Percentiles rank a stretch among this genome's conserved stretches.
Evolutionary conservation across 495 filamentous ascomycete genomes (phyloP).

Genomic region (Ascodesmis nigricans): DNA sequence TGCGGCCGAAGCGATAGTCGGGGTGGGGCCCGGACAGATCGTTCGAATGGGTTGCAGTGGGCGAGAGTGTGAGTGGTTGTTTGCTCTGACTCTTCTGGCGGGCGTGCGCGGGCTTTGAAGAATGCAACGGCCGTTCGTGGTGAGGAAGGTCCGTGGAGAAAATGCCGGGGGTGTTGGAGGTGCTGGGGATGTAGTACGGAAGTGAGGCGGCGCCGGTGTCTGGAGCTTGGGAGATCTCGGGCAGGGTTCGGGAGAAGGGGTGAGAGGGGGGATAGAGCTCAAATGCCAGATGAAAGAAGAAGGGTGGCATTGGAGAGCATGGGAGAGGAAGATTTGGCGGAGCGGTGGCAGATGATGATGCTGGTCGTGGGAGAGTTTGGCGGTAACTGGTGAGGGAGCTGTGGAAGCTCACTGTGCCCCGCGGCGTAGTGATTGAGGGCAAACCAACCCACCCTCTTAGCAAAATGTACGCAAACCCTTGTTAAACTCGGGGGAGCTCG

Average conservation of each 20-base stretch:
- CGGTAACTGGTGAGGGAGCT: no score
- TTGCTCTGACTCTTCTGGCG: constrained; percentile 13
- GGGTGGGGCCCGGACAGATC: constrained; percentile 4
- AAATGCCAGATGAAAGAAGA: constrained; percentile 78
- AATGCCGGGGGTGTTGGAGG: constrained; percentile 27
- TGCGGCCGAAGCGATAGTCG: constrained; percentile 42
- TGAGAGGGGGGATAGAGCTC: constrained; percentile 46
- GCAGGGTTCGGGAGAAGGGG: constrained; percentile 25
- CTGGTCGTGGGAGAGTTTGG: background rate
- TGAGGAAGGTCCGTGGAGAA: constrained; percentile 26
- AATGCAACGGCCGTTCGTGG: no score
- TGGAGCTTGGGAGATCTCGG: constrained; percentile 26
- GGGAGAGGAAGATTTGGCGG: no score
- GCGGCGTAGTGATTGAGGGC: no score
- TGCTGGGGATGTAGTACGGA: no score
- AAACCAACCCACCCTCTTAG: no score
- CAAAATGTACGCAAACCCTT: no score
- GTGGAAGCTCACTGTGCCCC: no score
- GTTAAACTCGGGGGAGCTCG: no score
- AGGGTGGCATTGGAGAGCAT: constrained; percentile 40
- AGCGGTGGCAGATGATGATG: background rate
- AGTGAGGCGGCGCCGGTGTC: no score
- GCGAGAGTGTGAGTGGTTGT: constrained; percentile 3
- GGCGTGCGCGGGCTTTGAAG: background rate
- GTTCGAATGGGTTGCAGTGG: background rate